Evolutionary conservation across 768 basidiomycete species (phyloP).

Genomic region (Royoungia palumana): DNA sequence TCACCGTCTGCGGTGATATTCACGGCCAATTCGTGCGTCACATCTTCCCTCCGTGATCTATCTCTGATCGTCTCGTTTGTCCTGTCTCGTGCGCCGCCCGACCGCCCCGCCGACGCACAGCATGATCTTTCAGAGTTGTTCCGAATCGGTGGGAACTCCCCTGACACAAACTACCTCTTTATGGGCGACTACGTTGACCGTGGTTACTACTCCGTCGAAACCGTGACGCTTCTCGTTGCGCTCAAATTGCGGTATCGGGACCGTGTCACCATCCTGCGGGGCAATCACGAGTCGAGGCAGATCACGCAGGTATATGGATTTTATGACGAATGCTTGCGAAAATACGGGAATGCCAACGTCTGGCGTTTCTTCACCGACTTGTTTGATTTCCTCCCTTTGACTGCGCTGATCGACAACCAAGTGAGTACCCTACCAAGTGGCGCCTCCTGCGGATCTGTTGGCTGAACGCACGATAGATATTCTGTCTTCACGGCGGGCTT

Average conservation of each 20-base stretch:
- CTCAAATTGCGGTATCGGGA: slow-evolving; percentile 98
- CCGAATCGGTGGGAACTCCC: slow-evolving; percentile 97
- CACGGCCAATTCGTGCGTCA: slow-evolving; percentile 98
- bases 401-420: slow-evolving; percentile 98
- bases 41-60: slow-evolving; percentile 17
- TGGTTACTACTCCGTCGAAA: slow-evolving; percentile 99
- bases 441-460: neutral
- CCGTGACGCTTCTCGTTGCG: slow-evolving; percentile 94
- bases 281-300: slow-evolving; percentile 98
- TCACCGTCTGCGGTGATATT: slow-evolving; percentile 99
- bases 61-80: slow-evolving; percentile 21
- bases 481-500: slow-evolving; percentile 95
- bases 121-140: slow-evolving; percentile 99
- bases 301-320: slow-evolving; percentile 99
- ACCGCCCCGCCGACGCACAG: slow-evolving; percentile 41
- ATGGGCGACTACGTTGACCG: slow-evolving; percentile 99
- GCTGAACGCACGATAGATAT: slow-evolving; percentile 62
- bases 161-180: slow-evolving; percentile 99
- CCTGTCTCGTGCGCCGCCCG: slow-evolving; percentile 2
- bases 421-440: slow-evolving; percentile 48
- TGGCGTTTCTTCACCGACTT: slow-evolving; percentile 99
- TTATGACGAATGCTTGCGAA: slow-evolving; percentile 98
- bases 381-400: slow-evolving; percentile 96
- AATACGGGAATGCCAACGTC: slow-evolving; percentile 99
- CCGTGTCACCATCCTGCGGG: slow-evolving; percentile 94